Conservation (phyloP, 257 asterid species). For the Paulownia fortunei region DNA sequence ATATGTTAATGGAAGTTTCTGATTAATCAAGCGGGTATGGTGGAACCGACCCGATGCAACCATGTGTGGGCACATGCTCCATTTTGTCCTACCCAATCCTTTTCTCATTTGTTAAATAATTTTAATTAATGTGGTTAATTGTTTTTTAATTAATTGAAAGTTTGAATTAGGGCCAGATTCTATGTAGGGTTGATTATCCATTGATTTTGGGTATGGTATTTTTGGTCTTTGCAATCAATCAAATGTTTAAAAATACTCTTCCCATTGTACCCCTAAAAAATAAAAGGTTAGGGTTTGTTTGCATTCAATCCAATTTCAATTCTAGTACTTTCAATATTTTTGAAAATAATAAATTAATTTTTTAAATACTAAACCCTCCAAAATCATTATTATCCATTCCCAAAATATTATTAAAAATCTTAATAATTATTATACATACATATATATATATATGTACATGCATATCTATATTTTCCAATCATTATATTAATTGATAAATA, state of each 20-base stretch:
- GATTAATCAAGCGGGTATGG: constrained; percentile 37
- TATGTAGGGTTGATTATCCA: constrained; percentile 20
- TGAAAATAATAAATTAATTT: no score
- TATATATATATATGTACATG: no score
- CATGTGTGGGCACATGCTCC: constrained; percentile 39
- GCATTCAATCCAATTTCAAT: no score
- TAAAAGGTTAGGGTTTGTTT: no score
- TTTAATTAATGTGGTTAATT: constrained; percentile 1
- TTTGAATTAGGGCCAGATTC: constrained; percentile 8
- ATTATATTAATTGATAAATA: no score
- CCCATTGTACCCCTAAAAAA: background rate
- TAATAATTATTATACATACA: no score
- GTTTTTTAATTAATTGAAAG: background rate
- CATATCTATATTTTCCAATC: no score
- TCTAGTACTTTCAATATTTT: no score
- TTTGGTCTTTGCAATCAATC: constrained; percentile 3
- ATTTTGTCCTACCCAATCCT: constrained; percentile 28
- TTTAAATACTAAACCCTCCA: no score
- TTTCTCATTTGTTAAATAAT: background rate
- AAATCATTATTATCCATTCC: no score
- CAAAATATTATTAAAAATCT: no score
- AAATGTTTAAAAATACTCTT: background rate
- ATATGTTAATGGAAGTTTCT: constrained; percentile 14
- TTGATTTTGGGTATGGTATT: background rate
- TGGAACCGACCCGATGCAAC: constrained; percentile 43